These are phyloP conservation scores for Luzula sylvatica DNA, from an alignment of 176 grass and related monocot genomes.

Conservation along the genomic window DNA sequence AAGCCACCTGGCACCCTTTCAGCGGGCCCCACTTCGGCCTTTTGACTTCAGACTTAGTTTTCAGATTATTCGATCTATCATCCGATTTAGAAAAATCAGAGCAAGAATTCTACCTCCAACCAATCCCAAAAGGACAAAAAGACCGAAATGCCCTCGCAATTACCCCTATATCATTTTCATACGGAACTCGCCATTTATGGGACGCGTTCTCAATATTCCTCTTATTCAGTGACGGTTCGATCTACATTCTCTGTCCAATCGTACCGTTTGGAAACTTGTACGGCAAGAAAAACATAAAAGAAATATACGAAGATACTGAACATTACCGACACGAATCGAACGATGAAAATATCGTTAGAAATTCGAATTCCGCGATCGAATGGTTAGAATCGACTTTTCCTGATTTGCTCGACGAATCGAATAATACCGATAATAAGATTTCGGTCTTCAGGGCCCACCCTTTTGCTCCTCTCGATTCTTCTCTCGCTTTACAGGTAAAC, in stretches of 20 bases:
- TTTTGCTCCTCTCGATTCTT: slow-evolving; percentile 74
- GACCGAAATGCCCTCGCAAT: slow-evolving; percentile 61
- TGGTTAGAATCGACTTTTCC: slow-evolving; percentile 96
- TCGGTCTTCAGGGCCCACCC: slow-evolving; percentile 60
- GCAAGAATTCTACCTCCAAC: slow-evolving; percentile 87
- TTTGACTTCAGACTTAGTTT: slow-evolving; percentile 89
- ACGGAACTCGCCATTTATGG: slow-evolving; percentile 83
- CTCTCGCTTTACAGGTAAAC: slow-evolving; percentile 73
- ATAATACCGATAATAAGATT: slow-evolving; percentile 13
- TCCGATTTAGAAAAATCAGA: slow-evolving; percentile 64
- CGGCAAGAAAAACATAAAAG: slow-evolving; percentile 53
- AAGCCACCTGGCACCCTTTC: slow-evolving; percentile 82
- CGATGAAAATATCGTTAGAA: slow-evolving; percentile 56
- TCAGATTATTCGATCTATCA: slow-evolving; percentile 95
- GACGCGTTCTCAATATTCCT: slow-evolving; percentile 91
- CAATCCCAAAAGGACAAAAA: slow-evolving; percentile 45
- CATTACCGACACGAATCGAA: slow-evolving; percentile 58
- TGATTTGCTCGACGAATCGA: slow-evolving; percentile 50
- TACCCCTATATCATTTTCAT: slow-evolving; percentile 80
- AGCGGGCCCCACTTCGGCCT: slow-evolving; percentile 68
- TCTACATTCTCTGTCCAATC: slow-evolving; percentile 81
- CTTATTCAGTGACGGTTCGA: slow-evolving; percentile 84
- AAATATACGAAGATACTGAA: slow-evolving; percentile 85
- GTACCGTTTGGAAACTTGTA: slow-evolving; percentile 96
- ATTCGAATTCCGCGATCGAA: slow-evolving; percentile 59